Percentiles rank a stretch among this genome's conserved stretches.
Conservation (phyloP, 768 basidiomycete genomes). For the Mycena haematopus region DNA sequence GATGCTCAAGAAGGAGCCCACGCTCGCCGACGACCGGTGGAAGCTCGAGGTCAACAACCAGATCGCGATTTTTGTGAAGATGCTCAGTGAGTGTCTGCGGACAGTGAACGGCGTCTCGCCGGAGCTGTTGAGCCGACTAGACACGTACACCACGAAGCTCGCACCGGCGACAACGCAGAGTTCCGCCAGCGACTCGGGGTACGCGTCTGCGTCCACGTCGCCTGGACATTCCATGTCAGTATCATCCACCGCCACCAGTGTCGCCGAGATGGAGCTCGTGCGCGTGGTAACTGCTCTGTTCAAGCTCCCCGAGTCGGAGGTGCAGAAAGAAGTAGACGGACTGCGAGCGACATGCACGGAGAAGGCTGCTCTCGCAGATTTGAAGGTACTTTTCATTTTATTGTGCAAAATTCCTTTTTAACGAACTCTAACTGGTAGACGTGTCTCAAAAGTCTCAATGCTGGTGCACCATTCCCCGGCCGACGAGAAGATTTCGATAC, state of each 20-base stretch:
- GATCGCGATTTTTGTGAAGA: constrained; percentile 84
- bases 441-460: constrained; percentile 89
- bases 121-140: constrained; percentile 83
- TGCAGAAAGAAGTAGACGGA: constrained; percentile 77
- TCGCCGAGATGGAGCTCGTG: constrained; percentile 83
- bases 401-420: constrained; percentile 15
- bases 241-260: constrained; percentile 42
- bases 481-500: too few relatives aligned
- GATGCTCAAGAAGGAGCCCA: constrained; percentile 88
- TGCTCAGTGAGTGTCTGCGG: constrained; percentile 84
- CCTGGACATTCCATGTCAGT: constrained; percentile 58
- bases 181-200: constrained; percentile 72
- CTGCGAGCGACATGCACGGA: constrained; percentile 72
- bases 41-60: constrained; percentile 92
- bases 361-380: constrained; percentile 86
- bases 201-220: constrained; percentile 67
- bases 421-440: constrained; percentile 64
- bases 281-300: constrained; percentile 73
- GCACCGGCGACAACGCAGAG: constrained; percentile 58
- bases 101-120: constrained; percentile 78
- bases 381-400: constrained; percentile 64
- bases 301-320: constrained; percentile 68
- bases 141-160: constrained; percentile 83
- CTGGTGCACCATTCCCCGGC: constrained; percentile 83
- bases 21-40: constrained; percentile 88